These are phyloP conservation scores for Schizochytrium sp. DNA, from an alignment of 108 stramenopile genomes.

Conservation along the genomic window DNA sequence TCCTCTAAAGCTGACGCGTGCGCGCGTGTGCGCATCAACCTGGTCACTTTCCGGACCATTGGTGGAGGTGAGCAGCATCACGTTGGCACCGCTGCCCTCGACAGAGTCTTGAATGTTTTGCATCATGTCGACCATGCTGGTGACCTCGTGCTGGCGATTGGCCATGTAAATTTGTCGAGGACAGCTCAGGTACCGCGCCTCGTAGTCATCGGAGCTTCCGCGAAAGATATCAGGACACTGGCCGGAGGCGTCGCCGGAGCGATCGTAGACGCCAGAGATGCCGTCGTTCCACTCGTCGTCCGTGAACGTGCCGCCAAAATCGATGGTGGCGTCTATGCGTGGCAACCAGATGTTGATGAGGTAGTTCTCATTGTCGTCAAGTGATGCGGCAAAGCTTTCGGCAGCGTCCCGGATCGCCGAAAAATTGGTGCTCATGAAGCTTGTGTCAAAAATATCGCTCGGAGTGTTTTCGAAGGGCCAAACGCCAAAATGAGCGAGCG, in stretches of 20 bases:
- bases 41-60: slow-evolving; percentile 1
- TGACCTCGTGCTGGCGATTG: neutral
- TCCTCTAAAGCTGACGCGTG: neutral
- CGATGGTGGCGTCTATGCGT: neutral
- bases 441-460: neutral
- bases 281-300: neutral
- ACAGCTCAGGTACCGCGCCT: neutral
- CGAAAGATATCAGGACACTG: neutral
- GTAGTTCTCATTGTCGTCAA: neutral
- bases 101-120: neutral
- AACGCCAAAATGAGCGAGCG: slow-evolving; percentile 6
- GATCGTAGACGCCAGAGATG: neutral
- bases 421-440: neutral
- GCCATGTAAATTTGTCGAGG: neutral
- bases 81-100: neutral
- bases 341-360: neutral
- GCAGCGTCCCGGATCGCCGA: neutral
- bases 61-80: neutral
- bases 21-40: neutral
- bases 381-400: neutral
- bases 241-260: neutral
- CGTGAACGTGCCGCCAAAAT: neutral
- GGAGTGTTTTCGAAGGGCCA: neutral
- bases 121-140: neutral
- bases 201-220: neutral